Evolutionary conservation across 352 stramenopile species (phyloP).

Genomic region (Ophiocytium majus): DNA sequence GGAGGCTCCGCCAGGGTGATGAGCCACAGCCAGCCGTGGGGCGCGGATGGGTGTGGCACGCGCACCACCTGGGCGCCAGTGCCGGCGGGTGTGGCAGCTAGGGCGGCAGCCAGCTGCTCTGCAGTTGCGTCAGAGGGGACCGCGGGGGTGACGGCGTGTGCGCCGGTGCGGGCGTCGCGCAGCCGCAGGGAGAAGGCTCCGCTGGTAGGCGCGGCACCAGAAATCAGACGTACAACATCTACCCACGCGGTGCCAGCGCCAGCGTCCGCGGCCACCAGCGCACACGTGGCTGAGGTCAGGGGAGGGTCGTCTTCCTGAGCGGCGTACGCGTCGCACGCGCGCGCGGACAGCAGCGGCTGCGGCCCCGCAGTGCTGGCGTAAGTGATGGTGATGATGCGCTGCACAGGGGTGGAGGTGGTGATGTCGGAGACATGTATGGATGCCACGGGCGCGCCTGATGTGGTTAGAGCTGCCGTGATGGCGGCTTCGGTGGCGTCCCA

Average conservation of each 20-base stretch:
- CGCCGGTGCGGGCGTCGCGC: neutral
- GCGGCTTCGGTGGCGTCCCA: neutral
- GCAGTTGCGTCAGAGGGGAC: conserved; percentile 31
- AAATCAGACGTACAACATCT: conserved; percentile 28
- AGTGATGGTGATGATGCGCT: neutral
- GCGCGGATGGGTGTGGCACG: conserved; percentile 9
- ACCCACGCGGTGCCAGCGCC: too few relatives aligned
- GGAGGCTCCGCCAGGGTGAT: conserved; percentile 24
- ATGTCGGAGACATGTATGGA: neutral
- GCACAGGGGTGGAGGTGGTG: neutral
- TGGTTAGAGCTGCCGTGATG: neutral
- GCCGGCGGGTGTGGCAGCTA: neutral
- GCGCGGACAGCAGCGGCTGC: conserved; percentile 30
- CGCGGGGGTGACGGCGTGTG: neutral
- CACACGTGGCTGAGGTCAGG: conserved; percentile 13
- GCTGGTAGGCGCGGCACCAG: conserved; percentile 23
- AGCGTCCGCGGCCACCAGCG: neutral
- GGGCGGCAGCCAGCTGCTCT: conserved; percentile 23
- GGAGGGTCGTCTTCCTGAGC: conserved; percentile 7
- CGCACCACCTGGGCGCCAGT: conserved; percentile 15
- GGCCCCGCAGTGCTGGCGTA: conserved; percentile 12
- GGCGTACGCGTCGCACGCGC: conserved; percentile 10
- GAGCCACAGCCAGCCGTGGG: conserved; percentile 34
- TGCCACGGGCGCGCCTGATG: conserved; percentile 26
- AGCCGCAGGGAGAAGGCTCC: conserved; percentile 30